Evolutionary conservation across 495 filamentous ascomycete species (phyloP), one percentile per base, ranked within the genome.

Genomic region (Hypoxylon fragiforme): DNA sequence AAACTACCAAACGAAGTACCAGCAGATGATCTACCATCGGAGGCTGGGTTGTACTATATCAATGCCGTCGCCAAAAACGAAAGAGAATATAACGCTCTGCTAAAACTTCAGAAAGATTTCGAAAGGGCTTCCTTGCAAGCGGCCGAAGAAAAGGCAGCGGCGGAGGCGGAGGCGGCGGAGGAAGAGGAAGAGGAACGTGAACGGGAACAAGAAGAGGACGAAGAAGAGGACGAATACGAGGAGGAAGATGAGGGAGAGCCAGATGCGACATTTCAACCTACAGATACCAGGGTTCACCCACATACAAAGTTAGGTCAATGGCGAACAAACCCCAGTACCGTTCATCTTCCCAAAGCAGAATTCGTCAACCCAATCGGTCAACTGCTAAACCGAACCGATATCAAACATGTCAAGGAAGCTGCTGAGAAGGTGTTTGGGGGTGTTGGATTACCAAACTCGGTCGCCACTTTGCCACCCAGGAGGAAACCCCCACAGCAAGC

Each of bases 371-470:
- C 89, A 1, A 84, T 92, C 16, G 74, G 78, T 3, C 57, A 75
- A 7, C 77, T 95, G 7, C 74, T 96, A 2, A 75, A 78, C 0
- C 77, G 86, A 47, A 81, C 81, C 7, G 79, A 85, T 47, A 83
- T 82, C 24, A 87, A 82, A 38, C 94, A 98, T 63, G 73, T 97
- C 28, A 70, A 74, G 13, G 81, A 88, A 46, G 73, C 84, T 4
- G 88, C 90, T 1, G 78, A 84, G 51, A 79, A 75, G 18, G 68
- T 78, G 3, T 89, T 97, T 64, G 92, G 92, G 36, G 91, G 91
- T 0, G 67, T 68, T 5, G 78, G 81, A 0, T 73, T 98, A 16
- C 91, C 91, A 18, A 77, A 87, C 62, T 92, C 89, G 8, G 75
- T 79, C 18, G 60, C 66, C 11, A 81, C 66, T 26, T 71, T 70